Base-by-base conservation (phyloP, 345 rosid species). In the Conringia planisiliqua region DNA sequence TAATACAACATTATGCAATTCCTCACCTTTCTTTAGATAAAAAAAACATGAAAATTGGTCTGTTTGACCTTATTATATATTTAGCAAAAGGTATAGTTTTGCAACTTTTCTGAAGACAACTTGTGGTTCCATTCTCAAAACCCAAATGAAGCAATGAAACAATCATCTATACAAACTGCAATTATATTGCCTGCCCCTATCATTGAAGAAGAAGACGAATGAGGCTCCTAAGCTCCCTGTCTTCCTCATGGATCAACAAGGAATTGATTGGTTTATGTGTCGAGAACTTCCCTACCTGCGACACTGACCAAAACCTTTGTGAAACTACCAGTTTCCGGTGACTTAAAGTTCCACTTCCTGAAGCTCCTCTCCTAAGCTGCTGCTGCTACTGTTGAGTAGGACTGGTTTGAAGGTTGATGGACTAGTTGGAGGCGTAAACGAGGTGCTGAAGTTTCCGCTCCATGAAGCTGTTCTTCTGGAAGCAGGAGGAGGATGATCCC, bases 341-440 rank as follows among this genome's bases (percentile, higher is more conserved):
- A 50, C 79, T 89, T 82, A 95, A 77, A 95, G 96, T 62, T 90
- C 96, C 81, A 95, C 99, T 81, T 92, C 97, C 24, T 92, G 94
- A 47, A 95, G 94, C 61, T 95, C 98, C 52, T 89, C 97, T 18
- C 84, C 93, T 65, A 84, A 59, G 74, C 86, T 85, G 80, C 89
- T 80, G 47, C 87, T 73, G 43, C 79, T 85, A 52, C 83, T 81
- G 58, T 76, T 69, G 14, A 70, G 73, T 62, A 83, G 77, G 79
- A 72, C 83, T 20, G 69, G 52, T 55, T 74, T 72, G 42, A 60
- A 51, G 17, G 77, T 59, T 40, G 77, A 60, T 52, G 73, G 44
- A 39, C 76, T 46, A 5, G 75, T 63, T 18, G 80, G 81, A 24
- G 88, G 67, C 30, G 62, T 74, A 57, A 76, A 78, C 38, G 90